Evolutionary conservation across 2,329 filamentous ascomycete genomes (phyloP), one percentile per base, ranked within the genome.

Genomic region (Pestalotiopsis sp.): DNA sequence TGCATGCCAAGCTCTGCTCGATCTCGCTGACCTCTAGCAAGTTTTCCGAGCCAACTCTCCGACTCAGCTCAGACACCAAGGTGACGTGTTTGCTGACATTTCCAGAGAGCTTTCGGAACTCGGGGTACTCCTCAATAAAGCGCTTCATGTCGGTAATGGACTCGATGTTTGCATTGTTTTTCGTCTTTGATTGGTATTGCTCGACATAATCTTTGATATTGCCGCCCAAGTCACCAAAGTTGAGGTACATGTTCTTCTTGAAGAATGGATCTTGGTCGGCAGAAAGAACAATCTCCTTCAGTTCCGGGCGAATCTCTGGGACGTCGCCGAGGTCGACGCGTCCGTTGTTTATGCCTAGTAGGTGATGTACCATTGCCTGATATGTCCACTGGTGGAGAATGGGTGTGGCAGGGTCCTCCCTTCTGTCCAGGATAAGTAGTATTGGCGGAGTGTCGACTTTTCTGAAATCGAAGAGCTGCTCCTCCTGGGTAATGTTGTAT

Each of bases 1-100:
- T 98, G 81, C 97, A 99, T 62, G 95, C 96, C 67, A 99, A 84
- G 77, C 95, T 98, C 80, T 99, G 96, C 81, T 99, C 96, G 61
- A 98, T 86, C 83, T 99, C 96, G 80, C 94, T 97, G 68, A 98
- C 94, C 79, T 99, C 96, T n/a, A 99, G 86, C 52, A 99, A 82
- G 74, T 90, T 94, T 74, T 98, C 93, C 52, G 92, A 90, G 6
- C 92, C 93, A 14, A 99, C 95, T 68, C 93, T 90, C 68, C 95
- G 89, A 79, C 94, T 98, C 56, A 99, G 86, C 78, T 99, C 97
- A 0, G 94, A 94, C 25, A 99, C 96, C 25, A 99, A 84, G 0
- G 96, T 97, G 68, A 99, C 97, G 78, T 99, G 96, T 78, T 99
- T 99, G 83, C 95, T 98, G 67, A 99, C 96, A 74, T 99, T 99